Percentiles rank a stretch among this genome's conserved stretches.
Conservation (phyloP, 1,284 basidiomycete genomes). For the Clitocybe nebularis region DNA sequence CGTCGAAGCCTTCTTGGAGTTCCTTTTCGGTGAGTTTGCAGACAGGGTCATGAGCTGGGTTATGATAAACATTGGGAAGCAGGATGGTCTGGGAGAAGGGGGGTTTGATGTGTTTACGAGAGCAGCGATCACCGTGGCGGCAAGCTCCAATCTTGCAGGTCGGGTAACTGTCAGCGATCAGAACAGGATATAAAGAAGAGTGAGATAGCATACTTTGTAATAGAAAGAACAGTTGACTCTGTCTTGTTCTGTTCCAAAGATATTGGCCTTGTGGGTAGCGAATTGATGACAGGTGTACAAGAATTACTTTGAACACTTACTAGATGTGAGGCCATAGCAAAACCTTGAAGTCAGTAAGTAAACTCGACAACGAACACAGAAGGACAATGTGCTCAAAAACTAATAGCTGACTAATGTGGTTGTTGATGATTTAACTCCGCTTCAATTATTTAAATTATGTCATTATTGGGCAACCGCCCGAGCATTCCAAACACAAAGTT, state of each 20-base stretch:
- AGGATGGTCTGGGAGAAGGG: slow-evolving; percentile 97
- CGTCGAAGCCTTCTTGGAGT: slow-evolving; percentile 93
- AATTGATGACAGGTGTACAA: too few relatives aligned
- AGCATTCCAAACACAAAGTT: neutral
- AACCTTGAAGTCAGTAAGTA: neutral
- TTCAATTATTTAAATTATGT: neutral
- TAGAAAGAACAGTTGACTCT: slow-evolving; percentile 95
- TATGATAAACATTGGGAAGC: slow-evolving; percentile 98
- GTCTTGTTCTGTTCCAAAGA: slow-evolving; percentile 88
- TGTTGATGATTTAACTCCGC: neutral
- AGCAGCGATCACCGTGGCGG: slow-evolving; percentile 94
- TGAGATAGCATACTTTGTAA: slow-evolving; percentile 66
- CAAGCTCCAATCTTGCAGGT: slow-evolving; percentile 83
- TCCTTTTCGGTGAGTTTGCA: slow-evolving; percentile 85
- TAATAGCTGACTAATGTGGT: slow-evolving; percentile 4
- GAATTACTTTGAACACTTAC: too few relatives aligned
- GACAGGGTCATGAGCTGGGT: slow-evolving; percentile 90
- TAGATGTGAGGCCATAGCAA: slow-evolving; percentile 40
- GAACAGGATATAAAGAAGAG: slow-evolving; percentile 18
- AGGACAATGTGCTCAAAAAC: neutral
- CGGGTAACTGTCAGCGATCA: slow-evolving; percentile 10
- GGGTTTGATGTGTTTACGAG: slow-evolving; percentile 96
- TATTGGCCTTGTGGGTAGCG: slow-evolving; percentile 57
- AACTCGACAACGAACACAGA: neutral
- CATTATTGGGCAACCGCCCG: neutral